Evolutionary conservation across 2,329 filamentous ascomycete genomes (phyloP).

Genomic region (Aureobasidium sp.): DNA sequence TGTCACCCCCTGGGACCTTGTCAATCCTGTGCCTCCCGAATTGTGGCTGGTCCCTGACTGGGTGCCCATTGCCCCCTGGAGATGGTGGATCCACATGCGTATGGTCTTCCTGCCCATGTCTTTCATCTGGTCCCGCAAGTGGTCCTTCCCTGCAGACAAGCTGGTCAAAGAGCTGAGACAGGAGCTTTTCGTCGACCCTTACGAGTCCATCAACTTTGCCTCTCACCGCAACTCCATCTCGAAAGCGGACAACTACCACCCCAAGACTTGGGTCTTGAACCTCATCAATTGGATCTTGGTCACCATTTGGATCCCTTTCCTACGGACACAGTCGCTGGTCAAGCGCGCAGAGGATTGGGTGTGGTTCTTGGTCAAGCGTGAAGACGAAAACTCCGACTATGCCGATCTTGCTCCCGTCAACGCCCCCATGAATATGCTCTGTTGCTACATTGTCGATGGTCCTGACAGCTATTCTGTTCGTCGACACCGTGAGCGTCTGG

Average conservation of each 20-base stretch:
- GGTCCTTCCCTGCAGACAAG: conserved; percentile 58
- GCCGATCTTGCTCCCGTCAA: conserved; percentile 83
- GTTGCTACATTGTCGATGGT: conserved; percentile 78
- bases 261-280: conserved; percentile 80
- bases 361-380: conserved; percentile 77
- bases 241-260: conserved; percentile 79
- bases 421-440: conserved; percentile 80
- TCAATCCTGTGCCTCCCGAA: conserved; percentile 91
- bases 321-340: conserved; percentile 60
- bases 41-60: conserved; percentile 57
- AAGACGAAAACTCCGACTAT: conserved; percentile 89
- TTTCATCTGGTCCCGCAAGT: conserved; percentile 78
- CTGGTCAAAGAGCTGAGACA: conserved; percentile 65
- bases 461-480: conserved; percentile 64
- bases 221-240: conserved; percentile 76
- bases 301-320: conserved; percentile 71
- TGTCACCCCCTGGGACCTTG: conserved; percentile 79
- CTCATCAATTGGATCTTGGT: conserved; percentile 70
- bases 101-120: conserved; percentile 92
- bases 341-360: conserved; percentile 71
- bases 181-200: conserved; percentile 76
- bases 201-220: conserved; percentile 70
- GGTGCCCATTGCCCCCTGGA: conserved; percentile 55
- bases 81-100: conserved; percentile 99
- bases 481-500: conserved; percentile 70